These are phyloP conservation scores for Hypoxylon sp. DNA, from an alignment of 2,329 filamentous ascomycete genomes.

Conservation along the genomic window DNA sequence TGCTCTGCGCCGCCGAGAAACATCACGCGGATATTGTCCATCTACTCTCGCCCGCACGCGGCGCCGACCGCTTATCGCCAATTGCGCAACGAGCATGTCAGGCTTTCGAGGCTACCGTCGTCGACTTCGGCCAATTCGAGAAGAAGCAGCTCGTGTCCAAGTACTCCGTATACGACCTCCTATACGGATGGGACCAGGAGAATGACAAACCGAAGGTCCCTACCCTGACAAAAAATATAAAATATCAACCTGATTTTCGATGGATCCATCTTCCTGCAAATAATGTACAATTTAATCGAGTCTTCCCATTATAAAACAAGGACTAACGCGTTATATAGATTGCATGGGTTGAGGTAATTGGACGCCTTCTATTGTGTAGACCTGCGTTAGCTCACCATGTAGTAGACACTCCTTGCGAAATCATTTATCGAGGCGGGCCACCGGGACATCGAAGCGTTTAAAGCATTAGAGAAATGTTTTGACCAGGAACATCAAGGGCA, in stretches of 20 bases:
- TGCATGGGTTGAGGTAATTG: conserved; percentile 70
- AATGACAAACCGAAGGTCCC: conserved; percentile 63
- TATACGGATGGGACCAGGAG: conserved; percentile 65
- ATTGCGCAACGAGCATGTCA: conserved; percentile 62
- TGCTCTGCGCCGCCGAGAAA: conserved; percentile 60
- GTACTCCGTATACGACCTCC: conserved; percentile 64
- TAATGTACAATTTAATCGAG: conserved; percentile 55
- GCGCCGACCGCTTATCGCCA: conserved; percentile 54
- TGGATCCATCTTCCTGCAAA: conserved; percentile 70
- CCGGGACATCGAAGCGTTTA: conserved; percentile 74
- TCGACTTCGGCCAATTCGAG: conserved; percentile 64
- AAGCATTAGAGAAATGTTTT: conserved; percentile 72
- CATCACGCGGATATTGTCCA: conserved; percentile 56
- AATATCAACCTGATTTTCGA: conserved; percentile 63
- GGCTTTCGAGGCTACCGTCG: conserved; percentile 66
- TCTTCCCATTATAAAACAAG: conserved; percentile 21
- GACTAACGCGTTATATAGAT: conserved; percentile 58
- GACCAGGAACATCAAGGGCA: conserved; percentile 73
- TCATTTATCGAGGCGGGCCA: conserved; percentile 74
- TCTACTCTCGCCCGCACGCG: conserved; percentile 57
- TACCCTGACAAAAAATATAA: conserved; percentile 61
- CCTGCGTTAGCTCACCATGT: conserved; percentile 34
- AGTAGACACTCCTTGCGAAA: conserved; percentile 70
- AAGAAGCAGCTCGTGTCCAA: conserved; percentile 63
- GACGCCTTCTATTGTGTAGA: conserved; percentile 6